These are phyloP conservation scores for Salvia rosmarinus DNA, from an alignment of 257 asterid species.

Conservation along the genomic window DNA sequence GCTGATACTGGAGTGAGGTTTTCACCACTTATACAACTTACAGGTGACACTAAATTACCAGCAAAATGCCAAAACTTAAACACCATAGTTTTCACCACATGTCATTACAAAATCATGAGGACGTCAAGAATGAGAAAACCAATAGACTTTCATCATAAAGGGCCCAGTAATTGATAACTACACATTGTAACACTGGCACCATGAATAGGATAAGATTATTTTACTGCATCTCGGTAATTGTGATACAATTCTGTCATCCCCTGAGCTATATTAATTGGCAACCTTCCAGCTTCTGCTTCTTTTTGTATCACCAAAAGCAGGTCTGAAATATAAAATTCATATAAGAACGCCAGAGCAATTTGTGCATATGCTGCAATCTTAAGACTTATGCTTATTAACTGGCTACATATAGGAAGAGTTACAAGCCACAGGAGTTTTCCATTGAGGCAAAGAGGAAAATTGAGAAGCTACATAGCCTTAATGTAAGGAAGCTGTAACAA, in stretches of 20 bases:
- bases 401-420: conserved; percentile 32
- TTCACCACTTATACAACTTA: background rate
- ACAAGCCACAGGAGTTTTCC: background rate
- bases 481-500: no score
- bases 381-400: conserved; percentile 16
- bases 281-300: conserved; percentile 79
- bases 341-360: conserved; percentile 24
- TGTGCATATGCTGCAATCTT: conserved; percentile 21
- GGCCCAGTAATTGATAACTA: conserved; percentile 6
- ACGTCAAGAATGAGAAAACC: conserved; percentile 18
- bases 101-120: conserved; percentile 21
- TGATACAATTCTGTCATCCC: conserved; percentile 86
- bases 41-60: background rate
- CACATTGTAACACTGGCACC: conserved; percentile 15
- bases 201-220: conserved; percentile 46
- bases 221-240: conserved; percentile 87
- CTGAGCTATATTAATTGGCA: conserved; percentile 67
- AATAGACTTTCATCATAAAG: conserved; percentile 14
- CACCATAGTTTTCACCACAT: background rate
- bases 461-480: background rate
- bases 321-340: conserved; percentile 52
- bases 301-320: conserved; percentile 66
- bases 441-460: conserved; percentile 7
- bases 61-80: background rate
- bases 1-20: background rate